A percentile compares a stretch with the other conserved stretches of the same genome.
Conservation (phyloP, 345 rosid genomes). For the Camelina neglecta region DNA sequence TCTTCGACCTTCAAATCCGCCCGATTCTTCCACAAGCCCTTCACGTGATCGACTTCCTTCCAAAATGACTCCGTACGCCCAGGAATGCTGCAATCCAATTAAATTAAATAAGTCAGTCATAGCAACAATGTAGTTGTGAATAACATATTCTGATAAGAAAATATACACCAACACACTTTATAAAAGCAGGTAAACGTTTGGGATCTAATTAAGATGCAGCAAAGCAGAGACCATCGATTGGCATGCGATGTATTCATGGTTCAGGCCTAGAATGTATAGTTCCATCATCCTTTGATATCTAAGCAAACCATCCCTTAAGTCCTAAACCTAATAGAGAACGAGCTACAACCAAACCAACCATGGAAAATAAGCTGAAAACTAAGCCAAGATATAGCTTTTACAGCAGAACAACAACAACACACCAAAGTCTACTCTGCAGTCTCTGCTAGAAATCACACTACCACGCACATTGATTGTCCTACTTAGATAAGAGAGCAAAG, state of each 20-base stretch:
- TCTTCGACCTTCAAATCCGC: conserved; percentile 70
- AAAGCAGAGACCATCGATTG: not conserved
- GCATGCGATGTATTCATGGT: not conserved
- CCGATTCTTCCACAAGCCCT: conserved; percentile 61
- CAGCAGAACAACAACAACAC: conserved; percentile 3
- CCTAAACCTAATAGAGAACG: not conserved
- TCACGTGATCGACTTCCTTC: conserved; percentile 63
- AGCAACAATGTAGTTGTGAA: not conserved
- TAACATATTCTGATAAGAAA: not conserved
- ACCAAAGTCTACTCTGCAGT: not conserved
- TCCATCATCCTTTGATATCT: not conserved
- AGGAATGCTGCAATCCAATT: conserved; percentile 57
- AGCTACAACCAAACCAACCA: not conserved
- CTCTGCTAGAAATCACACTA: not conserved
- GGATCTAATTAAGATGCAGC: conserved; percentile 13
- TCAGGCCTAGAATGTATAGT: not conserved
- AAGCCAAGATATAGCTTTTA: conserved; percentile 1
- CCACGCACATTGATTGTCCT: not conserved
- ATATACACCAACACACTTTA: not conserved
- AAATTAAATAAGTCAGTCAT: conserved; percentile 19
- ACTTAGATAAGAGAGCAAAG: conserved; percentile 4
- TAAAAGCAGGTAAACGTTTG: not conserved
- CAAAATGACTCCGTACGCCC: conserved; percentile 57
- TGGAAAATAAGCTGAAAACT: not conserved
- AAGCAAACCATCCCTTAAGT: not conserved